Conservation (phyloP, 192 early-diverging fungal species). For the Coemansia sp. region DNA sequence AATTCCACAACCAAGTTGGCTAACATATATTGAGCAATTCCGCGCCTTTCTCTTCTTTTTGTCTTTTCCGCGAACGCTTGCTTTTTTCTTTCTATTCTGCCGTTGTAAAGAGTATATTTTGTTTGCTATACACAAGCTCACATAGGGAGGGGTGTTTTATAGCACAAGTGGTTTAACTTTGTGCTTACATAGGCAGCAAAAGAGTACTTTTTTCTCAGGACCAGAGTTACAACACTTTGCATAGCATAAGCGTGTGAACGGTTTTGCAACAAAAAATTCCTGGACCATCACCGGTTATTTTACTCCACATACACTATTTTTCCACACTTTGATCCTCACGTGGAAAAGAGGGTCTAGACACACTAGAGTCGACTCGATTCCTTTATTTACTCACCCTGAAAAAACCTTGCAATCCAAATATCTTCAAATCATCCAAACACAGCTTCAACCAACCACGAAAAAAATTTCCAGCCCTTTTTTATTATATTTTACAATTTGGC, state of each 20-base stretch:
- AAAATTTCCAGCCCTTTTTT: neutral
- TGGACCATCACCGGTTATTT: neutral
- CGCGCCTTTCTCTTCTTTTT: neutral
- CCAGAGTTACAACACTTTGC: neutral
- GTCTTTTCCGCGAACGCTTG: neutral
- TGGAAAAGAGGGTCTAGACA: neutral
- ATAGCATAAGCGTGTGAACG: neutral
- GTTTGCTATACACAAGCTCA: neutral
- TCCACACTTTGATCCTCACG: neutral
- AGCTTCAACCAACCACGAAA: neutral
- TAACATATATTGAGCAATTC: neutral
- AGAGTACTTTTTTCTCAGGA: neutral
- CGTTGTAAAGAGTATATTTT: neutral
- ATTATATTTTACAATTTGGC: neutral
- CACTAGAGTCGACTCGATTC: neutral
- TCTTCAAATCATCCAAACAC: neutral
- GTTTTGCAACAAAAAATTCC: neutral
- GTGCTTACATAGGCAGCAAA: neutral
- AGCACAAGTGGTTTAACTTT: neutral
- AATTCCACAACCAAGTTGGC: neutral
- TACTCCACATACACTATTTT: neutral
- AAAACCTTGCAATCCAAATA: neutral
- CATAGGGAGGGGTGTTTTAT: neutral
- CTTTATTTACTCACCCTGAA: conserved; percentile 3
- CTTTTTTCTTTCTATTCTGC: neutral